These are phyloP conservation scores for Arthrobotrys megalospora DNA, from an alignment of 2,329 filamentous ascomycete genomes.

Conservation along the genomic window DNA sequence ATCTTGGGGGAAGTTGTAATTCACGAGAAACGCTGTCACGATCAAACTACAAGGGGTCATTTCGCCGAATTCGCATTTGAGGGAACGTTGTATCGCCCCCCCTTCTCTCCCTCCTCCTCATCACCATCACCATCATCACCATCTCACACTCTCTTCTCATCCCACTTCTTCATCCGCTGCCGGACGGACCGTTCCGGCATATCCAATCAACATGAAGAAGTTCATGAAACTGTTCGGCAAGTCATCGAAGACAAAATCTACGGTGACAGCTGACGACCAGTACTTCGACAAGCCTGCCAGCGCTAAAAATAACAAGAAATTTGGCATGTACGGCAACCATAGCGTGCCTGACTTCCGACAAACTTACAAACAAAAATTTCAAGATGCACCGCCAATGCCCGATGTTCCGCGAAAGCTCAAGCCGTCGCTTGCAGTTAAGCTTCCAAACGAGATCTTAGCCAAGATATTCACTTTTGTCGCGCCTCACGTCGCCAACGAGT, in stretches of 20 bases:
- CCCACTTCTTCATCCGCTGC: slow-evolving; percentile 33
- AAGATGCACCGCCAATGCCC: slow-evolving; percentile 50
- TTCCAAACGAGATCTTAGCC: slow-evolving; percentile 80
- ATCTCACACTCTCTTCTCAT: slow-evolving; percentile 8
- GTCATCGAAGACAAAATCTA: slow-evolving; percentile 46
- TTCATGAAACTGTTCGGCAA: slow-evolving; percentile 59
- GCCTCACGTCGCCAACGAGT: slow-evolving; percentile 83
- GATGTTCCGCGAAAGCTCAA: slow-evolving; percentile 31
- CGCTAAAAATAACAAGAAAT: slow-evolving; percentile 39
- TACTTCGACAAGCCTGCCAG: slow-evolving; percentile 52
- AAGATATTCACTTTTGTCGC: slow-evolving; percentile 87
- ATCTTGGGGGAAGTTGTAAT: slow-evolving; percentile 4
- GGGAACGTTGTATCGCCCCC: slow-evolving; percentile 17
- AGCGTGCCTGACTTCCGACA: slow-evolving; percentile 60
- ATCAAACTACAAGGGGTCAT: slow-evolving; percentile 21
- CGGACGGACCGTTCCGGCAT: slow-evolving; percentile 39
- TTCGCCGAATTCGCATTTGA: slow-evolving; percentile 25
- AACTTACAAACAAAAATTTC: slow-evolving; percentile 51
- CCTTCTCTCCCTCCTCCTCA: slow-evolving; percentile 6
- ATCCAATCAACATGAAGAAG: slow-evolving; percentile 39
- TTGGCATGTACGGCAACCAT: slow-evolving; percentile 53
- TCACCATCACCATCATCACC: slow-evolving; percentile 6
- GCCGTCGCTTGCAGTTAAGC: slow-evolving; percentile 68
- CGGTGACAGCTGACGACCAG: slow-evolving; percentile 42
- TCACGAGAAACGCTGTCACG: slow-evolving; percentile 20